These are phyloP conservation scores for Petasospora fabianii DNA, from an alignment of 1,139 yeast genomes.

Conservation along the genomic window DNA sequence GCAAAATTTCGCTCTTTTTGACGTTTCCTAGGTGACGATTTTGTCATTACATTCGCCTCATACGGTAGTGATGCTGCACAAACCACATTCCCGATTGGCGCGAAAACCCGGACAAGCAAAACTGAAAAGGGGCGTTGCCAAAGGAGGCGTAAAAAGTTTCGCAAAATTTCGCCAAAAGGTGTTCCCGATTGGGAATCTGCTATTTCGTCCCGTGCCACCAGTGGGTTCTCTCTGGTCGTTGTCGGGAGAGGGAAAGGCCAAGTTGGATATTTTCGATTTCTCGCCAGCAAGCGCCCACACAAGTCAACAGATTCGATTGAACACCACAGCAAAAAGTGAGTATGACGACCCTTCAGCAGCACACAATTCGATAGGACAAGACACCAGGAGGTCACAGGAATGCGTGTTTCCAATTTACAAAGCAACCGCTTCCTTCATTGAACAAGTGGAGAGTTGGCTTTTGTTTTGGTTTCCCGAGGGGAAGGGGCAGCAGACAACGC, in stretches of 20 bases:
- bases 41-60: neutral
- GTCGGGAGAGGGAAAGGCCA: constrained; percentile 8
- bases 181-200: neutral
- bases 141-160: neutral
- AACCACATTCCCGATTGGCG: constrained; percentile 9
- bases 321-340: constrained; percentile 7
- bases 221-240: constrained; percentile 3
- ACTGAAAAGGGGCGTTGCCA: no score
- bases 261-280: constrained; percentile 12
- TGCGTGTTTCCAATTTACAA: no score
- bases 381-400: no score
- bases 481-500: no score
- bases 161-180: neutral
- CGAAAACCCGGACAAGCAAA: no score
- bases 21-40: constrained; percentile 1
- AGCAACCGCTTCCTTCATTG: no score
- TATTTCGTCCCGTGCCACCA: neutral
- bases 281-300: constrained; percentile 12
- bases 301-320: neutral
- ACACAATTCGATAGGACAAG: neutral
- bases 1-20: constrained; percentile 2
- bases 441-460: no score
- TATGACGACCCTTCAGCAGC: neutral
- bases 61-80: neutral
- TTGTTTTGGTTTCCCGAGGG: constrained; percentile 2